Conservation (phyloP, 2,329 filamentous ascomycete species). For the Pseudogymnoascus sp. region DNA sequence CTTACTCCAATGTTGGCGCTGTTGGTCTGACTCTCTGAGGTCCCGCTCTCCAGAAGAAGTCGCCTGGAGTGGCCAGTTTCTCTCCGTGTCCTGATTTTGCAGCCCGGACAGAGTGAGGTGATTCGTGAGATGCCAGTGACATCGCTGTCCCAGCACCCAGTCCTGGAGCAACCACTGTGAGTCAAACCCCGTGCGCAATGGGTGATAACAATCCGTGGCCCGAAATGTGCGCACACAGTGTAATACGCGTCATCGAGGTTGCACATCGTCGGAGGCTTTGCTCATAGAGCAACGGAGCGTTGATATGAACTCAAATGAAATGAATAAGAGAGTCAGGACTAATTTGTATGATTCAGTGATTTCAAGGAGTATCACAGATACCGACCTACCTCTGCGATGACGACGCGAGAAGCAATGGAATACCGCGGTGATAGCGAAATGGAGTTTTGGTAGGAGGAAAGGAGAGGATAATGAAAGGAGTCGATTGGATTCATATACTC, state of each 20-base stretch:
- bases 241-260: not conserved
- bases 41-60: not conserved
- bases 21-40: not conserved
- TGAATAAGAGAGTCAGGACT: not conserved
- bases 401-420: not conserved
- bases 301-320: not conserved
- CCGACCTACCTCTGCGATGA: not conserved
- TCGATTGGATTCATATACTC: not conserved
- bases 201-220: not conserved
- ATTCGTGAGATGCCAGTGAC: not conserved
- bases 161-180: not conserved
- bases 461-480: not conserved
- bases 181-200: not conserved
- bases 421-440: not conserved
- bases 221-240: not conserved
- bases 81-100: not conserved
- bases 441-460: not conserved
- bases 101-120: not conserved
- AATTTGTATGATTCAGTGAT: not conserved
- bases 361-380: not conserved
- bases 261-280: not conserved
- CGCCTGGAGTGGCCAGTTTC: not conserved
- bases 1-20: not conserved
- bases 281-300: not conserved
- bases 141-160: not conserved